Evolutionary conservation across 805 yeast species (phyloP).

Genomic region (Teunomyces tritomae): DNA sequence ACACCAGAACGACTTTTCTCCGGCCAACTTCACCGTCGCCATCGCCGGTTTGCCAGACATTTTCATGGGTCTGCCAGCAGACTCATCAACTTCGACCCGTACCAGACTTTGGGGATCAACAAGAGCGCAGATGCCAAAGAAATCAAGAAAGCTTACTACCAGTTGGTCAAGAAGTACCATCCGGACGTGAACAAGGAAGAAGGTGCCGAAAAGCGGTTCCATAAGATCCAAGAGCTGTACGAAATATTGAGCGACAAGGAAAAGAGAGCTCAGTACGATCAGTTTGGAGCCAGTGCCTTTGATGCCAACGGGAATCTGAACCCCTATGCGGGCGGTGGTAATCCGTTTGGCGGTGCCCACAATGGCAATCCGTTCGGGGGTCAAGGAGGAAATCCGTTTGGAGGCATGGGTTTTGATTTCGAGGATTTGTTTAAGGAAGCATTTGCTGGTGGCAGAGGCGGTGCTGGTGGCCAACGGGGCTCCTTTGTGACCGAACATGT

Average conservation of each 20-base stretch:
- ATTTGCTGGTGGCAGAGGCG: constrained; percentile 37
- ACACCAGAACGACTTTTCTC: neutral
- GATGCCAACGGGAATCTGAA: constrained; percentile 56
- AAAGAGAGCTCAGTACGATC: constrained; percentile 87
- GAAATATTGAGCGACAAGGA: constrained; percentile 84
- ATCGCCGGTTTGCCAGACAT: constrained; percentile 2
- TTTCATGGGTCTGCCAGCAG: constrained; percentile 45
- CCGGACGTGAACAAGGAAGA: constrained; percentile 95
- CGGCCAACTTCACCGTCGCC: no score
- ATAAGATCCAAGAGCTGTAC: constrained; percentile 90
- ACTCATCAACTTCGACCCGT: constrained; percentile 65
- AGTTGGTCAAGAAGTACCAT: constrained; percentile 89
- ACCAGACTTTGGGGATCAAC: constrained; percentile 75
- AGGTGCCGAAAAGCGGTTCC: constrained; percentile 85
- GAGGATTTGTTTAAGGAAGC: constrained; percentile 49
- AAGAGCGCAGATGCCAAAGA: constrained; percentile 71
- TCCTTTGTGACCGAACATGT: constrained; percentile 71
- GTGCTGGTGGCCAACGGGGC: constrained; percentile 39
- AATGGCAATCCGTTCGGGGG: constrained; percentile 25
- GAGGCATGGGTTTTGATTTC: constrained; percentile 50
- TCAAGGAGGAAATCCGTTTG: constrained; percentile 43
- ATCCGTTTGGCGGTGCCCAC: constrained; percentile 37
- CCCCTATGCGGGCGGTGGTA: constrained; percentile 37
- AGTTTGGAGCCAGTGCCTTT: constrained; percentile 85
- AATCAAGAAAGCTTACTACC: constrained; percentile 91